Base-by-base conservation (phyloP, 345 rosid species). In the Combretum micranthum region DNA sequence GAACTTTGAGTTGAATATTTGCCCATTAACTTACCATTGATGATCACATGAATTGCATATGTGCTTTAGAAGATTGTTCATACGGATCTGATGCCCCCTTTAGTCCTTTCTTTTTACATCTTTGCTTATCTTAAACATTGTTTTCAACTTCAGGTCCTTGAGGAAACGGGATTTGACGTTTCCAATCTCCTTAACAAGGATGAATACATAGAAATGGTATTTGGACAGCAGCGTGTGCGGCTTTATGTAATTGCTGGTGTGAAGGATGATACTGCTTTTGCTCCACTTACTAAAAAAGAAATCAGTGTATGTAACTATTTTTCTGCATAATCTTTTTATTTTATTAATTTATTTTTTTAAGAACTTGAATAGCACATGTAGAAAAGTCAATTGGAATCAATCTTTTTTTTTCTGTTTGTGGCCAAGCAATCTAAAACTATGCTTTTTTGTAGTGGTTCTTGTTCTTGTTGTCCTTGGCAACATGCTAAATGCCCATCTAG, bases 191-290 rank as follows among this genome's bases (percentile, higher is more conserved):
- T 90, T 56, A 80, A 90, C 70, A 82, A 81, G 71, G 85, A 90
- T 62, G 93, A 87, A 47, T 80, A 77, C 68, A 85, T 90, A 67
- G 99, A 94, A 78, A 70, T 63, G 64, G 74, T 77, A 65, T 87
- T 90, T 80, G 95, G 97, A 53, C 88, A 87, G 80, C 99, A 94
- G 73, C 85, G 99, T 72, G 99, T 94, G 53, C 80, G 97, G 44
- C 85, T 90, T 46, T 94, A 90, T 71, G 87, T 90, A 57, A 77
- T 94, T 65, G 85, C 88, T 62, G 90, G 99, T 54, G 97, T 94
- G 64, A 80, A 80, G 61, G 90, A 87, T 65, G 88, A 87, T 72
- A 94, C 95, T 48, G 75, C 84, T 64, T 94, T 94, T 75, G 97
- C 97, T 53, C 99, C 97, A 9, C 99, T 59, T 18, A 94, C 97